A percentile compares a stretch with the other conserved stretches of the same genome.
Conservation (phyloP, 345 rosid genomes). For the Eucalyptus virginea region DNA sequence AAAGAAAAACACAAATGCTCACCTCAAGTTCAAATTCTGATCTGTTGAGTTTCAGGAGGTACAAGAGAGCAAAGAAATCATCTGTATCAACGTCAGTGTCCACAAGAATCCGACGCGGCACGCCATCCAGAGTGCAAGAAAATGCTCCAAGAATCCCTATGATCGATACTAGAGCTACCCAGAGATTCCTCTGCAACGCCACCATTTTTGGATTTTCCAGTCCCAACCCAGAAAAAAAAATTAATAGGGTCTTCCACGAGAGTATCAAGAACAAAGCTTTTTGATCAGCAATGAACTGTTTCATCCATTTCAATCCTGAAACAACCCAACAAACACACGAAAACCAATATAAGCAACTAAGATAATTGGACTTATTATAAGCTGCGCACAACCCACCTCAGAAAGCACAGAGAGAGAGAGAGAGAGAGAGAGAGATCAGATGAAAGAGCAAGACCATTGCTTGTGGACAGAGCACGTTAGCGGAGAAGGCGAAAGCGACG, state of each 20-base stretch:
- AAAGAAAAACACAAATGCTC: not conserved
- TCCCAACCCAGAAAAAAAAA: not conserved
- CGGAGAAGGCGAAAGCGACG: not conserved
- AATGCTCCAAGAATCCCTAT: not conserved
- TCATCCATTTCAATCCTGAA: not conserved
- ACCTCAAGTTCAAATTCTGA: constrained; percentile 78
- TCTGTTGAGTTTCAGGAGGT: constrained; percentile 72
- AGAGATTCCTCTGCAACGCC: constrained; percentile 3
- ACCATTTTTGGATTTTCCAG: constrained; percentile 5
- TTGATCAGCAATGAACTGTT: not conserved
- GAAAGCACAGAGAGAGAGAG: not conserved
- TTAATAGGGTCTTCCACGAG: not conserved
- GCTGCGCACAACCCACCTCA: not conserved
- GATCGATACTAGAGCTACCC: constrained; percentile 1
- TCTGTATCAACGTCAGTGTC: constrained; percentile 89
- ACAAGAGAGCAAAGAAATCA: constrained; percentile 77
- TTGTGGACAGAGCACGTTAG: not conserved
- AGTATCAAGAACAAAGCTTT: not conserved
- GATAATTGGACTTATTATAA: not conserved
- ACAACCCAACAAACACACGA: not conserved
- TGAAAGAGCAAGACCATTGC: not conserved
- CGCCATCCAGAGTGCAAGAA: constrained; percentile 7
- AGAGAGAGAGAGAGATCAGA: not conserved
- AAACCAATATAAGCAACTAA: not conserved
- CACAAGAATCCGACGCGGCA: constrained; percentile 48